Evolutionary conservation across 2,329 filamentous ascomycete genomes (phyloP).

Genomic region (Xylaria sp.): DNA sequence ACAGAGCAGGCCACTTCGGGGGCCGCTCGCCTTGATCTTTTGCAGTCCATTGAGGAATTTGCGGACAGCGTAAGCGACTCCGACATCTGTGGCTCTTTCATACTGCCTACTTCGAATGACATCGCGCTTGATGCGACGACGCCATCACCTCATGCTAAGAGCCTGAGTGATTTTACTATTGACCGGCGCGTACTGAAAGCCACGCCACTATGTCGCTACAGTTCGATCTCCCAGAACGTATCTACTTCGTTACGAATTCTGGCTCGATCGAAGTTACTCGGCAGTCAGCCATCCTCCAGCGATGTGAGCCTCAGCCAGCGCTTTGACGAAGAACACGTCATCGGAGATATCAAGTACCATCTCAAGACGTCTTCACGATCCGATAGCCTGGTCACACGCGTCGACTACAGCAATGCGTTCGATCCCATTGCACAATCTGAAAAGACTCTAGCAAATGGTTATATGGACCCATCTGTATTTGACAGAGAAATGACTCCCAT

Average conservation of each 20-base stretch:
- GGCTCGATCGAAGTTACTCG: slow-evolving; percentile 25
- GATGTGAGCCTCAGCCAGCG: not conserved
- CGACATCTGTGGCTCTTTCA: slow-evolving; percentile 53
- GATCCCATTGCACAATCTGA: slow-evolving; percentile 53
- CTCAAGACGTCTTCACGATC: slow-evolving; percentile 28
- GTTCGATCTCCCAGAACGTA: slow-evolving; percentile 30
- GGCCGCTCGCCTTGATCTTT: slow-evolving; percentile 29
- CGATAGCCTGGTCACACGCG: slow-evolving; percentile 37
- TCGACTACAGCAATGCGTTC: slow-evolving; percentile 54
- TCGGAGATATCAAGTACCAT: slow-evolving; percentile 34
- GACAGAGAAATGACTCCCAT: slow-evolving; percentile 65
- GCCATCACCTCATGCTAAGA: slow-evolving; percentile 47
- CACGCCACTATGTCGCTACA: slow-evolving; percentile 32
- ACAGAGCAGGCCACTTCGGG: slow-evolving; percentile 4
- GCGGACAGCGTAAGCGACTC: slow-evolving; percentile 58
- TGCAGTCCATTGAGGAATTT: slow-evolving; percentile 51
- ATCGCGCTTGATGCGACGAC: slow-evolving; percentile 56
- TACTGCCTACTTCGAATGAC: slow-evolving; percentile 39
- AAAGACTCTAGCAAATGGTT: slow-evolving; percentile 37
- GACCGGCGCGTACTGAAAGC: slow-evolving; percentile 47
- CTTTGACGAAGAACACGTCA: slow-evolving; percentile 23
- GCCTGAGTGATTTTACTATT: slow-evolving; percentile 46
- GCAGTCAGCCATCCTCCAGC: not conserved
- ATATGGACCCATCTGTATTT: slow-evolving; percentile 66
- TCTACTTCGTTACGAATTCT: slow-evolving; percentile 33